Evolutionary conservation across 345 rosid species (phyloP), one percentile per base, ranked within the genome.

Genomic region (Citrus hindsii): DNA sequence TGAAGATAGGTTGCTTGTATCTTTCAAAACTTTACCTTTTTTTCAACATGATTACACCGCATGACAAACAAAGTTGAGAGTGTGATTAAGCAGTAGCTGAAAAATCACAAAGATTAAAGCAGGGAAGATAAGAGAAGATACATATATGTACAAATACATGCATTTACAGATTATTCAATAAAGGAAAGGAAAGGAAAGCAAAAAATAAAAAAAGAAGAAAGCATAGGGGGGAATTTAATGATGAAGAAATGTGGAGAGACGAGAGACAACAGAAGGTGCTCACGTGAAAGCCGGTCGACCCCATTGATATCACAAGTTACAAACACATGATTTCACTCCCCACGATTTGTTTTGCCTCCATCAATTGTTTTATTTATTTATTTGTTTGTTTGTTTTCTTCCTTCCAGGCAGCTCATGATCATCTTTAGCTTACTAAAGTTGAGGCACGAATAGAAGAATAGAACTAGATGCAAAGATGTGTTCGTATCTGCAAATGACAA

Each of bases 221-320:
- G 38, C 19, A 14, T 4, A 16, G 0, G 9, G n/a, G 32, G 27
- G 66, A 67, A 25, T 53, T 69, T 71, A 40, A 77, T 81, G 71
- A 65, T 58, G 66, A 51, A 48, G 68, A 69, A 30, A 51, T 64
- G 59, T 60, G 78, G 70, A 72, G 67, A 70, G 80, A 80, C 76
- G 86, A 80, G 88, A 82, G 89, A 74, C 86, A 82, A 79, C 74
- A 78, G 83, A 86, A 87, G 82, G 86, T 83, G 87, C 56, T 80
- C 89, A 77, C 84, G 90, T 86, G 87, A 86, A 75, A 81, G 82
- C 78, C 59, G 78, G 79, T 78, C 83, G 89, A 82, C 83, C 87
- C 87, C 84, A 78, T 73, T 22, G 16, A 1, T 18, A 33, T 65
- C 2, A 65, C 69, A 35, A 66, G 22, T n/a, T 33, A 2, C 37